A percentile compares a stretch with the other conserved stretches of the same genome.
phyloP scores from a whole-genome alignment of 441 rosid species.

The Monsonia emarginata region DNA sequence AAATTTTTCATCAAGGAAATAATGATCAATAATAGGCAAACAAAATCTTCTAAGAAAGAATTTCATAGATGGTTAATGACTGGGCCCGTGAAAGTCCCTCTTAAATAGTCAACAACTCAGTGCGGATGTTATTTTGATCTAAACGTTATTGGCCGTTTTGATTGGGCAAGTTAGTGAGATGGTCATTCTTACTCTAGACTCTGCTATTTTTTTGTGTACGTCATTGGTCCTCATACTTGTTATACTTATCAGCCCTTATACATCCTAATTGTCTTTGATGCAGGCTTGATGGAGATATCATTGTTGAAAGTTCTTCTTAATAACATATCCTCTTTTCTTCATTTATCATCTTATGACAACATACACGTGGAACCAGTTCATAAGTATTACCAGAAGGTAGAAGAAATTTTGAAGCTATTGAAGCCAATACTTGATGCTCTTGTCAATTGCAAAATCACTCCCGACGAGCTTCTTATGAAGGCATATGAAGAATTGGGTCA shows the following conservation, averaged over 20 bases:
- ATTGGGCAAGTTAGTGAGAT: not conserved
- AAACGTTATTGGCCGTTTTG: not conserved
- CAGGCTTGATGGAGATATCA: conserved; percentile 73
- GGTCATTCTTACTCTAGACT: not conserved
- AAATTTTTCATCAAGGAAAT: not conserved
- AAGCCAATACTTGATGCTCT: conserved; percentile 66
- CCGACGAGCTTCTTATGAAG: conserved; percentile 43
- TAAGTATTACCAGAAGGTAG: conserved; percentile 51
- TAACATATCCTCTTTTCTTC: conserved; percentile 46
- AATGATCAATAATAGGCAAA: not conserved
- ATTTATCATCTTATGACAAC: conserved; percentile 41
- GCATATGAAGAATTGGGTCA: conserved; percentile 56
- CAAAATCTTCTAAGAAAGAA: not conserved
- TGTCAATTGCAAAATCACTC: conserved; percentile 45
- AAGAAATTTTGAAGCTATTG: conserved; percentile 61
- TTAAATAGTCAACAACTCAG: not conserved
- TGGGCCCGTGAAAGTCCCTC: not conserved
- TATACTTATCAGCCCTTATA: not conserved
- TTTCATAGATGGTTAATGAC: too few species aligned
- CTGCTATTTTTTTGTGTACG: not conserved
- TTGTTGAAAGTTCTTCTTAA: conserved; percentile 53
- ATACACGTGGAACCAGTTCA: conserved; percentile 43
- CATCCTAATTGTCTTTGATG: conserved; percentile 10
- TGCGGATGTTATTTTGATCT: not conserved
- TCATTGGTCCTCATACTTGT: not conserved